These are phyloP conservation scores for Pterocarpus santalinus DNA, from an alignment of 306 rosid genomes.

Conservation along the genomic window DNA sequence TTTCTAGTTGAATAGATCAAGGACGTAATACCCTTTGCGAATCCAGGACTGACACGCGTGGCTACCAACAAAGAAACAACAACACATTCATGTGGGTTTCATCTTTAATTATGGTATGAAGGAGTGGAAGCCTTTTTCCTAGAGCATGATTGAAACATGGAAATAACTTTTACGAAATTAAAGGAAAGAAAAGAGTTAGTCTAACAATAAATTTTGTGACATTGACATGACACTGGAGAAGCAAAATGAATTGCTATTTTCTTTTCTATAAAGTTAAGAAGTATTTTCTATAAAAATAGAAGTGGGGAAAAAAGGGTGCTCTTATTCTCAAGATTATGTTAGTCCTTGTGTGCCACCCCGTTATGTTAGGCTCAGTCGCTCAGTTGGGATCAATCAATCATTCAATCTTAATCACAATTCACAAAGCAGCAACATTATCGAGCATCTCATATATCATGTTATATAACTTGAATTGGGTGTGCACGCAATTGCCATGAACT, in stretches of 20 bases:
- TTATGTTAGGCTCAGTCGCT: not conserved
- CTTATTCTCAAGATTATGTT: conserved; percentile 1
- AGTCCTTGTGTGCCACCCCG: not conserved
- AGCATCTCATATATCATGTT: not conserved
- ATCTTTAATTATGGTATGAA: not conserved
- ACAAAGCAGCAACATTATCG: not conserved
- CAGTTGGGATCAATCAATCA: not conserved
- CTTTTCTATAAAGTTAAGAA: no score
- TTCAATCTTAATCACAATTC: not conserved
- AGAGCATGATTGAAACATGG: not conserved
- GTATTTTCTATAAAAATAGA: not conserved
- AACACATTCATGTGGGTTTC: not conserved
- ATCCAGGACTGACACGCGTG: not conserved
- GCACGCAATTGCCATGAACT: not conserved
- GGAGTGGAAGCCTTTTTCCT: not conserved
- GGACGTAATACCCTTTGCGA: not conserved
- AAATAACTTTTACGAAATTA: not conserved
- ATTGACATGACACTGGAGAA: not conserved
- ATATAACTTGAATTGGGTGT: not conserved
- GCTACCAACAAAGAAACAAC: not conserved
- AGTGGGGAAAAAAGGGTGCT: no score
- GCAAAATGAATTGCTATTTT: no score
- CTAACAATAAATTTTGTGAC: not conserved
- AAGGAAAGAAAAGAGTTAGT: no score
- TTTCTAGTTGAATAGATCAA: no score